Percentiles rank a stretch among this genome's conserved stretches.
These are phyloP conservation scores for Papiliotrema flavescens DNA, from an alignment of 1,284 basidiomycete genomes.

Conservation along the genomic window DNA sequence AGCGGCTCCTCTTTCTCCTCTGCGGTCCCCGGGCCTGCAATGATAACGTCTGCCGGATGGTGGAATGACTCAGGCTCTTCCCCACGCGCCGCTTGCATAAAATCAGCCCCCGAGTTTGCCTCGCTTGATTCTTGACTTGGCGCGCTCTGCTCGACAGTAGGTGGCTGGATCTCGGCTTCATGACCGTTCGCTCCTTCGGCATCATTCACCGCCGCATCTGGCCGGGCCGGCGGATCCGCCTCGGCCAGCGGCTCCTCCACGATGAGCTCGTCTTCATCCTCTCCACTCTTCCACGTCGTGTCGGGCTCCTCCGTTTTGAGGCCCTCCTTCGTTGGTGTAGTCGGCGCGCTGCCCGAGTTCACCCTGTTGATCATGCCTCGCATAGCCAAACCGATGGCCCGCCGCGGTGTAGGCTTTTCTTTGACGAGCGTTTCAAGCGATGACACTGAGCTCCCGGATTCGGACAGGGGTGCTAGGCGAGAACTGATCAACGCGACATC, in stretches of 20 bases:
- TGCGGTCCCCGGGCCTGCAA: no score
- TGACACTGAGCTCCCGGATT: slow-evolving; percentile 57
- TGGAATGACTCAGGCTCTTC: no score
- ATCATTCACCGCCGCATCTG: no score
- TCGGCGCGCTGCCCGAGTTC: slow-evolving; percentile 5
- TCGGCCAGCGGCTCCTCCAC: background rate
- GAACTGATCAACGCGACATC: slow-evolving; percentile 73
- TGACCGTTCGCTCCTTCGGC: no score
- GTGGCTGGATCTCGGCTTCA: no score
- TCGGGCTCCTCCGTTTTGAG: background rate
- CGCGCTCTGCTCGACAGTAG: no score
- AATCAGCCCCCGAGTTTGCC: no score
- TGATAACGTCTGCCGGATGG: no score
- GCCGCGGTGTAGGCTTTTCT: slow-evolving; percentile 58
- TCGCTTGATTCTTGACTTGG: no score
- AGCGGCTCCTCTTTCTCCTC: no score
- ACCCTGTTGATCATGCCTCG: slow-evolving; percentile 38
- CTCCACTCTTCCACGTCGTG: slow-evolving; percentile 4
- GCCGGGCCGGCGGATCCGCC: no score
- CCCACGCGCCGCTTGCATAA: no score
- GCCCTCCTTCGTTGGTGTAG: background rate
- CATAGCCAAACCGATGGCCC: slow-evolving; percentile 36
- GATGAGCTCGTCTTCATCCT: slow-evolving; percentile 1
- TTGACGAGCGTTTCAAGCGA: slow-evolving; percentile 71
- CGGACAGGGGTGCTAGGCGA: slow-evolving; percentile 63